Percentiles rank a stretch among this genome's conserved stretches.
Conservation (phyloP, 1,139 yeast genomes). For the Candida pseudocylindracea region DNA sequence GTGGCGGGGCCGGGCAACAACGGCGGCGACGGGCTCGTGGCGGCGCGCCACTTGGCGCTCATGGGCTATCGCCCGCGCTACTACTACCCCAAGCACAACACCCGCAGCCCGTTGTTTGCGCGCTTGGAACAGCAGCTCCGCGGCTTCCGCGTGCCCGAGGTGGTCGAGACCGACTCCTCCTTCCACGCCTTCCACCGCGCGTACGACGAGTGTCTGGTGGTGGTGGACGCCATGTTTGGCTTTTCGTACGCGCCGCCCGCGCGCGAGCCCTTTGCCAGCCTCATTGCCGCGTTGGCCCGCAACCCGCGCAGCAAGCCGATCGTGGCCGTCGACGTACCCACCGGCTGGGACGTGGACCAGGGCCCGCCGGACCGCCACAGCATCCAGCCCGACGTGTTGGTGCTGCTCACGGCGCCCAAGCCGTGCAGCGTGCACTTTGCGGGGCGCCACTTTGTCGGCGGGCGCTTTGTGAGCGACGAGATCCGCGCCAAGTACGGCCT, state of each 20-base stretch:
- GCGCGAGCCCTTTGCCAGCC: slow-evolving; percentile 50
- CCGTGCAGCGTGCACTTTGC: slow-evolving; percentile 43
- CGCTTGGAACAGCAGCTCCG: slow-evolving; percentile 33
- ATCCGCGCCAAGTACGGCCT: slow-evolving; percentile 49
- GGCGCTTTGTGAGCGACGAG: slow-evolving; percentile 47
- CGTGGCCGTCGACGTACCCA: slow-evolving; percentile 76
- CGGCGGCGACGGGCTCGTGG: slow-evolving; percentile 93
- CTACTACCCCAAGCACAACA: slow-evolving; percentile 29
- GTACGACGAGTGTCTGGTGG: slow-evolving; percentile 6
- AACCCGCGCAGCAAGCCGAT: slow-evolving; percentile 24
- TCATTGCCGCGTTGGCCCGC: slow-evolving; percentile 22
- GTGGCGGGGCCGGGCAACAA: slow-evolving; percentile 92
- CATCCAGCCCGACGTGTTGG: slow-evolving; percentile 39
- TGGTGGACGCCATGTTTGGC: slow-evolving; percentile 79
- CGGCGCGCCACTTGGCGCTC: slow-evolving; percentile 77
- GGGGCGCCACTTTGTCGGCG: slow-evolving; percentile 61
- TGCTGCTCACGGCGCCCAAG: slow-evolving; percentile 86
- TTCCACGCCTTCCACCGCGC: no score
- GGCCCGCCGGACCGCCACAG: slow-evolving; percentile 35
- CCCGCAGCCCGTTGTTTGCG: neutral
- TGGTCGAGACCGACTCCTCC: slow-evolving; percentile 5
- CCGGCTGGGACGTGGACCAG: slow-evolving; percentile 89
- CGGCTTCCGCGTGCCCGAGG: slow-evolving; percentile 26
- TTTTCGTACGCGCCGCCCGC: slow-evolving; percentile 85
- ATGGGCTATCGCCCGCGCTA: slow-evolving; percentile 51